Base-by-base conservation (phyloP, 768 basidiomycete species). In the Rhizopogon sp. region DNA sequence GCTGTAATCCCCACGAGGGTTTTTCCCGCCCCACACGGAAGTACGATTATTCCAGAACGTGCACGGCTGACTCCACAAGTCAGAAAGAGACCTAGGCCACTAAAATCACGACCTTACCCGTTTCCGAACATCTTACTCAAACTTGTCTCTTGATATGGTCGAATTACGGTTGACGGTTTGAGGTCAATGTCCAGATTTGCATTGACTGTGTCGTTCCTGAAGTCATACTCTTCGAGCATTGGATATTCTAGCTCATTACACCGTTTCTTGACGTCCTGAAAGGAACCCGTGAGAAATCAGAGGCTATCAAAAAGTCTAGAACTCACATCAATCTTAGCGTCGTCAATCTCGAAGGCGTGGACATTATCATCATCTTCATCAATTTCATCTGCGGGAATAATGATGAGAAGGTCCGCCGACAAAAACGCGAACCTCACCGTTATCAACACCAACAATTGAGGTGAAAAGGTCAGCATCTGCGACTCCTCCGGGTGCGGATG, bases 91-190 rank as follows among this genome's bases (percentile, higher is more conserved):
- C 17, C 47, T 33, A 22, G 9, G 39, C 7, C 13, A 4, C 13
- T 31, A 40, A 25, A 28, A 49, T 28, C 14, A 43, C 31, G 20
- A 59, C 50, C 79, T 52, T 70, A 93, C 91, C 94, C 97, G 69
- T 99, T 98, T 52, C 97, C 96, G 71, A 99, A 99, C 97, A 99
- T 99, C 74, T 99, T 99, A 61, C 93, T 94, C 42, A 99, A 75
- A 67, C 91, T 94, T 52, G 97, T 99, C 73, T 98, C 96, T 71
- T 99, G 97, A 72, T 99, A 99, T 13, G 97, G 93, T 53, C 97
- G 82, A 66, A 99, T 97, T 58, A 96, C 89, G 2, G 97, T 98
- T 37, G 93, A 90, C 3, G 97, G 97, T 69, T 99, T 99, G 52
- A 99, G 82, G 70, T 99, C 97, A 55, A 99, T 99, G 66, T 99